Evolutionary conservation across 305 asterid species (phyloP).

Genomic region (Euphrasia arctica): DNA sequence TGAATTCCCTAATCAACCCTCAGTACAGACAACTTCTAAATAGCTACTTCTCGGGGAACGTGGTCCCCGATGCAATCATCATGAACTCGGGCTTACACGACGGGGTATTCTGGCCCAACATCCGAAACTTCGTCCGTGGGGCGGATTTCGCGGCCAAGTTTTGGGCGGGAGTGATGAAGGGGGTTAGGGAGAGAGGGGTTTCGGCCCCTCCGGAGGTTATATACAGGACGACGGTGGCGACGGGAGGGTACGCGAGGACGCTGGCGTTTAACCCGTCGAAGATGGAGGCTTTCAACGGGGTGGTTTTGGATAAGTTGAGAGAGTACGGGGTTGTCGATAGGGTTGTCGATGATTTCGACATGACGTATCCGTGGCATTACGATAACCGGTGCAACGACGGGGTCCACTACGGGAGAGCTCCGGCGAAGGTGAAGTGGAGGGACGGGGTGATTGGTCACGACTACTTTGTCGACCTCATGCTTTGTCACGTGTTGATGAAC

Average conservation of each 20-base stretch:
- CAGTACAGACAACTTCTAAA: constrained; percentile 50
- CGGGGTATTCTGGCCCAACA: constrained; percentile 65
- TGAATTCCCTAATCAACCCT: constrained; percentile 53
- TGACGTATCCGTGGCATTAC: constrained; percentile 94
- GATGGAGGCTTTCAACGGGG: constrained; percentile 93
- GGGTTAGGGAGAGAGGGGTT: constrained; percentile 45
- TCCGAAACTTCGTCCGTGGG: constrained; percentile 55
- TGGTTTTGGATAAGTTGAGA: constrained; percentile 75
- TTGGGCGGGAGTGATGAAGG: constrained; percentile 68
- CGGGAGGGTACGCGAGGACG: constrained; percentile 77
- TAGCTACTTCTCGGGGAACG: constrained; percentile 45
- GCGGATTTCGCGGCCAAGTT: constrained; percentile 68
- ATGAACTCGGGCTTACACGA: constrained; percentile 94
- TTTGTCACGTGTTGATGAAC: constrained; percentile 73
- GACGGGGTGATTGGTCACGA: constrained; percentile 91
- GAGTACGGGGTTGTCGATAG: constrained; percentile 40
- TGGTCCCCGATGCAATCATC: constrained; percentile 65
- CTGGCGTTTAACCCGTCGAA: constrained; percentile 80
- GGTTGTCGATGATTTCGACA: constrained; percentile 74
- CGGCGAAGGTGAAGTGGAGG: constrained; percentile 67
- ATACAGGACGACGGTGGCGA: constrained; percentile 77
- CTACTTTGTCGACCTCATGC: constrained; percentile 89
- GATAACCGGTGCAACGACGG: constrained; percentile 92
- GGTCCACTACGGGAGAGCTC: constrained; percentile 96
- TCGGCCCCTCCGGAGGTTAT: constrained; percentile 46